These are phyloP conservation scores for Aspergillus sp. DNA, from an alignment of 2,329 filamentous ascomycete genomes.

Conservation along the genomic window DNA sequence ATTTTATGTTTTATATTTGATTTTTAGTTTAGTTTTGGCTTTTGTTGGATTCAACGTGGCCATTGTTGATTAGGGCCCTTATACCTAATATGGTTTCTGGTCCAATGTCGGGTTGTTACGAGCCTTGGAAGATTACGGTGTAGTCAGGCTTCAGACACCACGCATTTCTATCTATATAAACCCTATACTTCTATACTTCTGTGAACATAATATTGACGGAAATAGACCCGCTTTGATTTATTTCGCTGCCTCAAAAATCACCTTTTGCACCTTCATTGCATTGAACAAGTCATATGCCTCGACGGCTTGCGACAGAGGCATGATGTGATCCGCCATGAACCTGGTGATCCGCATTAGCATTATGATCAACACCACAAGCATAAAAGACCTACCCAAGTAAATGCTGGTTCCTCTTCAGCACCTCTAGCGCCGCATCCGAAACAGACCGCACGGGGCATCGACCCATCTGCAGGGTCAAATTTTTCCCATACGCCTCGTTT, in stretches of 20 bases:
- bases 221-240: slow-evolving; percentile 16
- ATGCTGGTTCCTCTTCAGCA: slow-evolving; percentile 67
- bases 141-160: too few relatives aligned
- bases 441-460: slow-evolving; percentile 72
- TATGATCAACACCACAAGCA: background rate
- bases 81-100: too few relatives aligned
- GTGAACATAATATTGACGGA: background rate
- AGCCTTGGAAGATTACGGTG: too few relatives aligned
- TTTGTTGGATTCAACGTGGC: background rate
- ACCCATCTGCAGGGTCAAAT: slow-evolving; percentile 72
- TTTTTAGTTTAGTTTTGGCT: background rate
- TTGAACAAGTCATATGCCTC: slow-evolving; percentile 72
- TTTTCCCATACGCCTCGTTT: slow-evolving; percentile 66
- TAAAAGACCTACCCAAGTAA: slow-evolving; percentile 59
- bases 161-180: background rate
- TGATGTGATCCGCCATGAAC: slow-evolving; percentile 75
- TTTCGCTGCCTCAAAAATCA: slow-evolving; percentile 60
- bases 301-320: slow-evolving; percentile 66
- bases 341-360: slow-evolving; percentile 38
- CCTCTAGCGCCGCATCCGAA: slow-evolving; percentile 63
- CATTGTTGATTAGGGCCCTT: too few relatives aligned
- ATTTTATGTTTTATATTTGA: background rate
- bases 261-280: slow-evolving; percentile 71
- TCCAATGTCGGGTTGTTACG: too few relatives aligned
- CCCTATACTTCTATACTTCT: background rate